These are phyloP conservation scores for Piloderma croceum DNA, from an alignment of 768 basidiomycete species.

Conservation along the genomic window DNA sequence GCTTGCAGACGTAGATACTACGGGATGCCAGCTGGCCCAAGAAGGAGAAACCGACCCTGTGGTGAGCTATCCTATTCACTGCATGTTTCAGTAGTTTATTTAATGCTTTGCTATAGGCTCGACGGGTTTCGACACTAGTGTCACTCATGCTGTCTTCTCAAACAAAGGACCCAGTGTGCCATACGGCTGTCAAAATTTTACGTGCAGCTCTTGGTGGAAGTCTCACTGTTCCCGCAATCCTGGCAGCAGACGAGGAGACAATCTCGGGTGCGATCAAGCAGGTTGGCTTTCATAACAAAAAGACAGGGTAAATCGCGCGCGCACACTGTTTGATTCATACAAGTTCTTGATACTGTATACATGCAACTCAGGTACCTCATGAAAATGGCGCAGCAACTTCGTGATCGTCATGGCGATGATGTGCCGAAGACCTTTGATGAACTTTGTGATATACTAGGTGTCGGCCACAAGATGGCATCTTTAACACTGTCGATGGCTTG, in stretches of 20 bases:
- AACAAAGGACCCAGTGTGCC: conserved; percentile 88
- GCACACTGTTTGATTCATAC: neutral
- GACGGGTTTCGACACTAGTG: conserved; percentile 78
- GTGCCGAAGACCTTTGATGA: conserved; percentile 87
- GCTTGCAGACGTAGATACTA: conserved; percentile 85
- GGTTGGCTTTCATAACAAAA: conserved; percentile 90
- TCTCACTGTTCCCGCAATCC: conserved; percentile 67
- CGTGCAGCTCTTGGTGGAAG: conserved; percentile 70
- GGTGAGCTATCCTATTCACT: conserved; percentile 33
- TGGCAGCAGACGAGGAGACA: conserved; percentile 53
- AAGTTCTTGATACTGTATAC: neutral
- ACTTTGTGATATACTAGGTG: conserved; percentile 81
- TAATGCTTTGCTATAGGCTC: conserved; percentile 59
- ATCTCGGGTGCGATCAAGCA: conserved; percentile 77
- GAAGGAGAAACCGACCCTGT: conserved; percentile 57
- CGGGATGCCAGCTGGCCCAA: conserved; percentile 80
- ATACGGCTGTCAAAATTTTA: conserved; percentile 71
- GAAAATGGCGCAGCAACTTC: conserved; percentile 61
- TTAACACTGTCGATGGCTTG: conserved; percentile 78
- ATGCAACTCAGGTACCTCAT: conserved; percentile 57
- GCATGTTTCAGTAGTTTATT: neutral
- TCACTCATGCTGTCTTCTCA: conserved; percentile 95
- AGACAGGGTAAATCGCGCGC: conserved; percentile 73
- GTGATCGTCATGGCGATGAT: conserved; percentile 72
- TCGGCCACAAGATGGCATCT: conserved; percentile 97